Evolutionary conservation across 805 yeast genomes (phyloP), one percentile per base, ranked within the genome.

Genomic region (Myxozyma geophila): DNA sequence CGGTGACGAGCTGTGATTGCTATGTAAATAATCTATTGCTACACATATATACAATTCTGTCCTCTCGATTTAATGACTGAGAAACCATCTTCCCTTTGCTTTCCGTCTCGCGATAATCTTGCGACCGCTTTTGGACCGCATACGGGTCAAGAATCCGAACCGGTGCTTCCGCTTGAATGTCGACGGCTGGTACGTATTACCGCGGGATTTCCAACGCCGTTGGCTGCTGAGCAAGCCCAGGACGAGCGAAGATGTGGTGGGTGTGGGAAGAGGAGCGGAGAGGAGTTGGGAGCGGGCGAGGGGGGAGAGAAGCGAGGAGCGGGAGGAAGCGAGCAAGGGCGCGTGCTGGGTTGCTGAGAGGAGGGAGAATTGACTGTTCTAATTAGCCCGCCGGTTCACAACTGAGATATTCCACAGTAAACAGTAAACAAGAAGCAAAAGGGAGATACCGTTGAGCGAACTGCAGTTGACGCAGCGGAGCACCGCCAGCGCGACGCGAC

Each of bases 121-220:
- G 70, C 93, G 84, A 7, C 98, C 98, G 43, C 84, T 82, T 71
- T 82, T 84, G 7, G 88, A 78, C 73, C 87, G 85, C 77, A 88
- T 83, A 74, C 98, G 85, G 12, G 96, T 91, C 74, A 95, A 81
- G 72, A 92, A 95, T 0, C 99, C 99, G 62, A 89, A 82, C 40
- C 89, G 86, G 76, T 97, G 87, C 81, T 95, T 95, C 75, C 98
- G 84, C 75, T 89, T 90, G 67, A 90, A 79, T 5, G 96, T 91
- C 66, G 91, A 87, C 58, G 99, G 99, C 77, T 93, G 98, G 77
- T 88, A 93, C 19, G 97, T 90, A 79, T 90, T 89, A 77, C 99
- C 98, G 78, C 97, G 86, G 44, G 93, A 81, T 74, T 90, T 87
- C 88, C 92, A 87, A 81, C 97, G 80, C 68, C 80, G 78, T 70